Evolutionary conservation across 2,329 filamentous ascomycete species (phyloP).

Genomic region (Nemania diffusa): DNA sequence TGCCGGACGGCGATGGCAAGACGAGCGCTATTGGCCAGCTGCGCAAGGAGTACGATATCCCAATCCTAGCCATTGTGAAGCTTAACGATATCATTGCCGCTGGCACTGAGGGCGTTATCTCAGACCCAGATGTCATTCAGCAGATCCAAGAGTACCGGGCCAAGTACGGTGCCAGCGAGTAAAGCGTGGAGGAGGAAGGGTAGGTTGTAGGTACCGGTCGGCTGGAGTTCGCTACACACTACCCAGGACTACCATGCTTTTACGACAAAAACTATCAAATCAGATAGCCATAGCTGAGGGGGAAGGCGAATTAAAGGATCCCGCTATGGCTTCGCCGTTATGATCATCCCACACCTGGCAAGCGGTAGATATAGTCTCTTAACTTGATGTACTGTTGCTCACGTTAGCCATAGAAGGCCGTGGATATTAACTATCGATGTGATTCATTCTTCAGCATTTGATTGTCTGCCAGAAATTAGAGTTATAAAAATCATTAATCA

Average conservation of each 20-base stretch:
- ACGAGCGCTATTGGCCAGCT: constrained; percentile 88
- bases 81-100: constrained; percentile 83
- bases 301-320: not conserved
- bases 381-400: not conserved
- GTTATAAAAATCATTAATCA: not conserved
- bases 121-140: constrained; percentile 67
- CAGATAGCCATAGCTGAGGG: not conserved
- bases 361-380: not conserved
- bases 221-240: not conserved
- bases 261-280: not conserved
- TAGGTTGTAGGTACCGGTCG: not conserved
- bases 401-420: not conserved
- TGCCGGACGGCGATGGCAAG: constrained; percentile 71
- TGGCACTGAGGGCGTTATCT: constrained; percentile 70
- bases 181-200: constrained; percentile 24
- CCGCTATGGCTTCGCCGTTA: not conserved
- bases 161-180: constrained; percentile 71
- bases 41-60: constrained; percentile 82
- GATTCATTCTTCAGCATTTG: not conserved
- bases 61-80: constrained; percentile 84
- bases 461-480: not conserved
- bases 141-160: constrained; percentile 78
- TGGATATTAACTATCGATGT: not conserved
- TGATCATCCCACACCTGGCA: not conserved
- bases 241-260: not conserved